Evolutionary conservation across 495 filamentous ascomycete genomes (phyloP).

Genomic region (Recurvomyces mirabilis): DNA sequence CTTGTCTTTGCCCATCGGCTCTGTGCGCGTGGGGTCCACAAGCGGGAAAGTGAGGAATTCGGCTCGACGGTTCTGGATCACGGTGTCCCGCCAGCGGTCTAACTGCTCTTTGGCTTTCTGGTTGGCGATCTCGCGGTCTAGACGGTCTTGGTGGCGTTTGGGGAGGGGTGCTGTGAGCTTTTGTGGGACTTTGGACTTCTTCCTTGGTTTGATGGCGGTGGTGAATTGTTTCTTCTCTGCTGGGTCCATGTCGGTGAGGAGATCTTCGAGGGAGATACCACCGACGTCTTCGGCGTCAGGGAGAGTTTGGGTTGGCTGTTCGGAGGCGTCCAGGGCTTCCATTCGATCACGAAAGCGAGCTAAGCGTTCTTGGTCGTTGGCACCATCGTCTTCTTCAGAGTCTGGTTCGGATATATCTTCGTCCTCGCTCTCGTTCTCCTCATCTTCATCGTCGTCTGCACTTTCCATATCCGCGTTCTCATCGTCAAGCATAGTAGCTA

Average conservation of each 20-base stretch:
- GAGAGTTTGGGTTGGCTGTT: background rate
- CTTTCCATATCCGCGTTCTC: constrained; percentile 28
- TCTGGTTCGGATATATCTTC: constrained; percentile 29
- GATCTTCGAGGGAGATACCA: constrained; percentile 59
- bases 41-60: constrained; percentile 90
- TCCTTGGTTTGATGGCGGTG: constrained; percentile 42
- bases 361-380: constrained; percentile 46
- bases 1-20: constrained; percentile 38
- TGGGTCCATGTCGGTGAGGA: constrained; percentile 65
- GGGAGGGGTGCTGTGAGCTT: constrained; percentile 67
- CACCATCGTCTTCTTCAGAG: constrained; percentile 45
- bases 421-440: constrained; percentile 31
- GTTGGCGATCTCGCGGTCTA: constrained; percentile 77
- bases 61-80: constrained; percentile 83
- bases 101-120: constrained; percentile 85
- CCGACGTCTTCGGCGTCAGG: background rate
- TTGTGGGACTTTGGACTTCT: constrained; percentile 38
- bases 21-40: constrained; percentile 49
- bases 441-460: constrained; percentile 14
- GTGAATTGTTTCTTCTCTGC: constrained; percentile 69
- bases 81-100: constrained; percentile 83
- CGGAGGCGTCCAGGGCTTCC: constrained; percentile 46
- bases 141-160: constrained; percentile 77
- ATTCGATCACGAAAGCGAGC: constrained; percentile 60
- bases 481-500: constrained; percentile 65